A percentile compares a stretch with the other conserved stretches of the same genome.
phyloP scores from a whole-genome alignment of 73 alveolate species.

The Paramecium pentaurelia region DNA sequence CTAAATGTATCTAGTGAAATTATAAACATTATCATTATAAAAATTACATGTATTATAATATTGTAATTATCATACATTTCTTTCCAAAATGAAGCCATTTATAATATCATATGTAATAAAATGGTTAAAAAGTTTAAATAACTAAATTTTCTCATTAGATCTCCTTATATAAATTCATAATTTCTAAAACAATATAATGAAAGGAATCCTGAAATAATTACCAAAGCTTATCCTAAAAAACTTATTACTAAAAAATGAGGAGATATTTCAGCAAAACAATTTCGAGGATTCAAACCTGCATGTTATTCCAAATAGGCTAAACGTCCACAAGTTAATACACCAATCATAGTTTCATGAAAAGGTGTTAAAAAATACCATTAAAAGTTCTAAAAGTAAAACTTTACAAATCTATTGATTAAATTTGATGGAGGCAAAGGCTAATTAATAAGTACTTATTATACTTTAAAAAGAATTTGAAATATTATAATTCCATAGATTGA shows the following conservation, averaged over 20 bases:
- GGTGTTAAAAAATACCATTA: slow-evolving; percentile 22
- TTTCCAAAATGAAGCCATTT: background rate
- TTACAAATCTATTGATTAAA: background rate
- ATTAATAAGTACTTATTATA: background rate
- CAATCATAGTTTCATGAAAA: background rate
- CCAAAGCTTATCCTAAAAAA: background rate
- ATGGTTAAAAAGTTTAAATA: background rate
- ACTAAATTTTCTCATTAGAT: background rate
- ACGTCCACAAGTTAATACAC: background rate
- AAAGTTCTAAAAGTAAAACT: background rate
- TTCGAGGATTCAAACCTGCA: background rate
- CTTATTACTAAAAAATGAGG: background rate
- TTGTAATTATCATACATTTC: background rate
- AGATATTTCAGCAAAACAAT: background rate
- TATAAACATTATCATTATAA: background rate
- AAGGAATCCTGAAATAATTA: background rate
- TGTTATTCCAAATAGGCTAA: background rate
- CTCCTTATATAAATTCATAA: background rate
- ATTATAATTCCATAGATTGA: background rate
- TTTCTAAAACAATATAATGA: background rate
- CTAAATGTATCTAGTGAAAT: background rate
- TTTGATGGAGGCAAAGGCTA: background rate
- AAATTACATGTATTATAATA: background rate
- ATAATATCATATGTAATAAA: background rate
- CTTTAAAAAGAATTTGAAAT: background rate